Evolutionary conservation across 805 yeast genomes (phyloP).

Genomic region (Candida silvicultrix): DNA sequence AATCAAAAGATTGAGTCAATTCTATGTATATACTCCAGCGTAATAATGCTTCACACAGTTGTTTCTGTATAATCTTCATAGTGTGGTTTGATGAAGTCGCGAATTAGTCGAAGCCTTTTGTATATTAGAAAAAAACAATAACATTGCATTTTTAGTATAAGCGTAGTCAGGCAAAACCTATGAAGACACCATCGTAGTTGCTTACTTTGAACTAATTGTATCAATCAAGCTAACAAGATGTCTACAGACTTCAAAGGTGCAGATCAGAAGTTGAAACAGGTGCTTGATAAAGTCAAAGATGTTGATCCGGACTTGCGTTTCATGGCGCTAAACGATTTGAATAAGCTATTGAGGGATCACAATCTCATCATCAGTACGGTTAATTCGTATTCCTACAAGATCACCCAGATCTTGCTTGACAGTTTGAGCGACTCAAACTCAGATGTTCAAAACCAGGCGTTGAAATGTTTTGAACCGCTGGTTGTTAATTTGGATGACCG

Average conservation of each 20-base stretch:
- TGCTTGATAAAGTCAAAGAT: conserved; percentile 43
- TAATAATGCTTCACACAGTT: too few relatives aligned
- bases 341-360: conserved; percentile 32
- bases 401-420: conserved; percentile 34
- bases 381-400: conserved; percentile 24
- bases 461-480: conserved; percentile 46
- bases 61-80: too few relatives aligned
- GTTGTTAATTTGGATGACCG: conserved; percentile 18
- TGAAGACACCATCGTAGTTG: too few relatives aligned
- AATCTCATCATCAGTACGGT: conserved; percentile 21
- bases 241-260: conserved; percentile 24
- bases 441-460: conserved; percentile 72
- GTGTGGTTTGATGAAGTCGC: too few relatives aligned
- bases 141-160: too few relatives aligned
- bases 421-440: conserved; percentile 55
- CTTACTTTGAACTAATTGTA: too few relatives aligned
- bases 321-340: conserved; percentile 78
- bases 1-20: conserved; percentile 1
- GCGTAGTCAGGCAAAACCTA: too few relatives aligned
- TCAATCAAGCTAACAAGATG: too few relatives aligned
- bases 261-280: conserved; percentile 19
- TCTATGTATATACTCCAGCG: too few relatives aligned
- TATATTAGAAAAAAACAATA: neutral
- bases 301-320: conserved; percentile 79
- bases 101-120: too few relatives aligned